Base-by-base conservation (phyloP, 805 yeast genomes). In the Starmerella stigmatis region DNA sequence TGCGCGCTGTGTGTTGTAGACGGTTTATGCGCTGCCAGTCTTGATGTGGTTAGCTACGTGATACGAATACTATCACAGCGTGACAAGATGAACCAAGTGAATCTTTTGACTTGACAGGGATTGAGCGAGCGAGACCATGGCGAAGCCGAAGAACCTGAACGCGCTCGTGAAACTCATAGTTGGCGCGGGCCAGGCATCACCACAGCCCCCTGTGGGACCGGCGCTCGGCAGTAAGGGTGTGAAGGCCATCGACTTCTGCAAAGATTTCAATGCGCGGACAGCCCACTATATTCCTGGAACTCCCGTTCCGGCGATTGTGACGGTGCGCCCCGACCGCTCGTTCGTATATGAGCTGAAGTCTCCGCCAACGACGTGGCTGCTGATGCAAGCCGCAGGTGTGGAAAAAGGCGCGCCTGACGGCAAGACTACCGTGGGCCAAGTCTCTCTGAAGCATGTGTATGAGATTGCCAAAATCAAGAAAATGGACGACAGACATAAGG, bases 121-220 rank as follows among this genome's bases (percentile, higher is more conserved):
- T 22, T 21, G 4, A 5, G 28, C 7, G 16, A 8, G 23, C 9
- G 15, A 15, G 40, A n/a, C 23, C 19, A 62, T 62, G 64, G 60
- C 63, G 55, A 67, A 57, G 50, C 51, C 55, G 23, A 82, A 78
- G 62, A 81, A 78, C 61, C 68, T 79, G 31, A 55, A 54, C 36
- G 50, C 56, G 19, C 60, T 88, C 56, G 86, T 89, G 44, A 92
- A 89, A 64, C 75, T 89, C 49, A 79, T 89, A 41, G 97, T 89
- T 4, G 95, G 89, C 8, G 97, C 98, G 5, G 97, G 97, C 4
- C 84, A 86, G 63, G 98, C 98, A 0, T 92, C 96, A 2, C 97
- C 98, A 33, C 81, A 96, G 2, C 98, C 98, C 23, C 98, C 98
- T 6, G 97, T 92, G 23, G 98, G 98, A 54, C 98, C 98, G 37